Base-by-base conservation (phyloP, 2,329 filamentous ascomycete species). In the Penicillium sp. region DNA sequence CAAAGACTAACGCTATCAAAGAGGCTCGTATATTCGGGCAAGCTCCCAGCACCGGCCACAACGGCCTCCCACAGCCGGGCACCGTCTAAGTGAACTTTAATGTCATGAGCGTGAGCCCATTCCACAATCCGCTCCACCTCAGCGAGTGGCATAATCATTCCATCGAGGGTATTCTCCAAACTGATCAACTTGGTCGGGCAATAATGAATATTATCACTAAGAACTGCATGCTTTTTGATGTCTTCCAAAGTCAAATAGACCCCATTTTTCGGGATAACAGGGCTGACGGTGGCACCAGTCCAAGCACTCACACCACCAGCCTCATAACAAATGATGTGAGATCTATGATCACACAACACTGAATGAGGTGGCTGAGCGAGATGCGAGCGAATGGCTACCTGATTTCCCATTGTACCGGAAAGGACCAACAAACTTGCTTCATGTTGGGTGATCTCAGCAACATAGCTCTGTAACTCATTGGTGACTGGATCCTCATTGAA, bases 381-480 rank as follows among this genome's bases (percentile, higher is more conserved):
- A 56, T 94, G 88, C 1, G 89, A 82, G 37, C 92, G 85, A 40
- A 96, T 81, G 0, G 88, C 87, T 17, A 97, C 79, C 72, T 96
- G 91, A 75, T 97, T 97, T 38, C 91, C 91, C 91, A 96, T 96
- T 5, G 92, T 96, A 4, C 93, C 93, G 0, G 90, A 94, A 56
- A 95, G 80, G 53, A 96, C 90, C 51, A 96, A 86, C 5, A 97
- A 79, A 0, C 84, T 88, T 8, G 85, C 85, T 66, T 91, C 87
- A 65, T 95, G 91, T 63, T 85, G 85, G 0, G 90, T 84, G 4
- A 95, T 81, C 31, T 81, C 70, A 17, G 91, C 90, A 42, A 95
- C 81, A 70, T 89, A 87, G 43, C 81, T 75, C 72, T 97, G 89
- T 38, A 97, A 84, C 25, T 83, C 80, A 48, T 82, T 85, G 1